Evolutionary conservation across 148 eudicot genomes (phyloP), one percentile per base, ranked within the genome.

Genomic region (Bassia scoparia): DNA sequence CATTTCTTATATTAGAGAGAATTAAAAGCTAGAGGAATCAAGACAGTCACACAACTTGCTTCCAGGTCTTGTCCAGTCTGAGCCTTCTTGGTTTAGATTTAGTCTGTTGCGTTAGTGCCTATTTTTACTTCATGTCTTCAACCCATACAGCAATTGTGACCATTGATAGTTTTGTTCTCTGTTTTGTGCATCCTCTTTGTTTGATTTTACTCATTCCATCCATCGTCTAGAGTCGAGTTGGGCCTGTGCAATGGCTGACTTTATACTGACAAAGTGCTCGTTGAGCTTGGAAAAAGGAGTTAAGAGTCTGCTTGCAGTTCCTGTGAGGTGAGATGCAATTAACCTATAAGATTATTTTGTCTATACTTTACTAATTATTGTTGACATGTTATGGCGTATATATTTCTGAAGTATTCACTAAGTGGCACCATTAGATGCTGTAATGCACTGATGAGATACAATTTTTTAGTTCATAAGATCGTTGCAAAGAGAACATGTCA

Each of bases 231-330:
- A 95, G 99, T 82, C 96, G 99, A 49, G 99, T 96, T 69, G 99
- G 99, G 30, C 99, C 99, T 29, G 97, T 95, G 52, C 96, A 91
- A 80, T 95, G 99, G 99, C 86, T 95, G 86, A 83, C 99, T 97
- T 46, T 95, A 95, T 76, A 95, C 99, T 29, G 99, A 96, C 86
- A 90, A 92, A 84, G 96, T 92, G 79, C 90, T 96, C 68, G 97
- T 92, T 78, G 97, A 96, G 83, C 96, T 96, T 74, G 97, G 99
- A 83, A 65, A 85, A 85, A 81, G 97, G 99, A 35, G 86, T 96
- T 56, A 96, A 90, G 81, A 92, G 89, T 81, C 90, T 96, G 68
- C 81, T 96, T 64, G 99, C 99, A 49, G 90, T 96, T 81, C 99
- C 99, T 55, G 90, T 96, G 46, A 96, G 99, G 99, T 96, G 80